These are phyloP conservation scores for Calonectria pauciramosa DNA, from an alignment of 2,329 filamentous ascomycete genomes.

Conservation along the genomic window DNA sequence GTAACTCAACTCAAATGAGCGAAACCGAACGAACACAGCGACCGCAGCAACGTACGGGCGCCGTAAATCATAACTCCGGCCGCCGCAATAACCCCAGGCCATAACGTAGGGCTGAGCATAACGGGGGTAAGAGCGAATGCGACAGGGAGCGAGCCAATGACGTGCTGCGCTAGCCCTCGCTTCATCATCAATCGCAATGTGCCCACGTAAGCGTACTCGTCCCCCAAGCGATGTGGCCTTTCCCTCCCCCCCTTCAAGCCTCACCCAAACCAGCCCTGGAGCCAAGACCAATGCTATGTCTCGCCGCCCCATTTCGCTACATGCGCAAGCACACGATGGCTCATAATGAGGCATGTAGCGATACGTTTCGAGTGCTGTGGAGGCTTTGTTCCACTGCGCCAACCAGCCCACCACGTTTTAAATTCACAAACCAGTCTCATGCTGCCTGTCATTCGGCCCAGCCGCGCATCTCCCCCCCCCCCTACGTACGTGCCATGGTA, in stretches of 20 bases:
- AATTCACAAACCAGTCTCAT: conserved; percentile 5
- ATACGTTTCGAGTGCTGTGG: conserved; percentile 17
- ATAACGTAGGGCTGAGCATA: conserved; percentile 28
- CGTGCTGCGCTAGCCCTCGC: not conserved
- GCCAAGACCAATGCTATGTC: not conserved
- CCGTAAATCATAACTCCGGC: conserved; percentile 10
- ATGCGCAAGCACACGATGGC: not conserved
- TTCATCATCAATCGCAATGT: conserved; percentile 1
- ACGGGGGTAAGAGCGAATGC: conserved; percentile 12
- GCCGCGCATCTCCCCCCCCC: conserved; percentile 12
- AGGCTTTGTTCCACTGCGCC: conserved; percentile 15
- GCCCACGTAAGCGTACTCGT: conserved; percentile 18
- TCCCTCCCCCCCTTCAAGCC: not conserved
- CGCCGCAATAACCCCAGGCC: not conserved
- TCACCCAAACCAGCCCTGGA: not conserved
- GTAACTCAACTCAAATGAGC: conserved; percentile 13
- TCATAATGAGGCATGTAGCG: conserved; percentile 3
- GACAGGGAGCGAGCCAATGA: conserved; percentile 26
- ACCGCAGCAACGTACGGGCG: not conserved
- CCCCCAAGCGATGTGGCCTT: not conserved
- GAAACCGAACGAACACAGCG: not conserved
- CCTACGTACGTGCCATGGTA: not conserved
- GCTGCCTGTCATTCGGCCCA: not conserved
- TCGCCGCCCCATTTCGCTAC: not conserved
- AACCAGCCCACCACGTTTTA: not conserved